Conservation (phyloP, 2,329 filamentous ascomycete genomes). For the Colletotrichum incanum region DNA sequence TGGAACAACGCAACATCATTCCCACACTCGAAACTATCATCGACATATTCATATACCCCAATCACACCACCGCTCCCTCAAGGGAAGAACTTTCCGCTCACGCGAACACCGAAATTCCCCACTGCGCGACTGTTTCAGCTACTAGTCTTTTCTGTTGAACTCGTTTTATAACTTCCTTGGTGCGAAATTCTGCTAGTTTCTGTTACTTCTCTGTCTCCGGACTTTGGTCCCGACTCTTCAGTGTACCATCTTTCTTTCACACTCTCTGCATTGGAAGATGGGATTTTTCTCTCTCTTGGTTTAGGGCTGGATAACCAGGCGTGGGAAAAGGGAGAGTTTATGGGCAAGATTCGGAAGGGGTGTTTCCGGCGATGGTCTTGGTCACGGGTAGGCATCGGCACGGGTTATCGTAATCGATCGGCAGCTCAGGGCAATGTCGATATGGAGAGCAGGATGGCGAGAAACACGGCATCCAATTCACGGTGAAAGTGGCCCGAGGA, state of each 20-base stretch:
- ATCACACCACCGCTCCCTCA: slow-evolving; percentile 40
- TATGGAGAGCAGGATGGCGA: background rate
- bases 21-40: slow-evolving; percentile 8
- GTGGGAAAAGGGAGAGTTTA: background rate
- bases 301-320: slow-evolving; percentile 15
- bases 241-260: slow-evolving; percentile 32
- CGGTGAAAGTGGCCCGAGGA: slow-evolving; percentile 18
- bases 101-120: slow-evolving; percentile 47
- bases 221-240: background rate
- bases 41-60: slow-evolving; percentile 39
- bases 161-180: slow-evolving; percentile 39
- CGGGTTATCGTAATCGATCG: slow-evolving; percentile 17
- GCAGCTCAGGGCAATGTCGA: background rate
- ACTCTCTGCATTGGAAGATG: slow-evolving; percentile 26
- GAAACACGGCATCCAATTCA: background rate
- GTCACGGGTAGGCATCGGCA: background rate
- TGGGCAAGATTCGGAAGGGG: slow-evolving; percentile 4
- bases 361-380: background rate
- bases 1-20: slow-evolving; percentile 6
- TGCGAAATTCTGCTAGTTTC: slow-evolving; percentile 6
- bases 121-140: slow-evolving; percentile 26
- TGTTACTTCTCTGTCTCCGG: background rate
- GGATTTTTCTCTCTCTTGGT: background rate
- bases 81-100: slow-evolving; percentile 51
- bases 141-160: slow-evolving; percentile 36